Evolutionary conservation across 2,329 filamentous ascomycete species (phyloP), one percentile per base, ranked within the genome.

Genomic region (Anthostomella pinea): DNA sequence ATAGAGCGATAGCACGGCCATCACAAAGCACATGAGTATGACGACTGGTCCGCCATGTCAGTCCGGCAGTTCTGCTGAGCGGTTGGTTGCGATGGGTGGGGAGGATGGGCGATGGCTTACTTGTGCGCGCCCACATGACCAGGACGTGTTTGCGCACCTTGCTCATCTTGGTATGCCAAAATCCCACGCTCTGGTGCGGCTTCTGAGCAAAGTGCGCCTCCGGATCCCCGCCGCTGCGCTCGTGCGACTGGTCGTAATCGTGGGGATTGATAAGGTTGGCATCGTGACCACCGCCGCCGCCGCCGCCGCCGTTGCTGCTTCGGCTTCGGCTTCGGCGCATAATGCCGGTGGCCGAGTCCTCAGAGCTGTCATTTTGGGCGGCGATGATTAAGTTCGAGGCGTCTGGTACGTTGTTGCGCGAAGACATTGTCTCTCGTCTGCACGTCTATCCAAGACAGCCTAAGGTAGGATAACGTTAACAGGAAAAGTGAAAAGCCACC

Each of bases 1-100:
- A 59, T 77, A 83, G 3, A 83, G 58, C 0, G 75, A 80, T 0
- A 84, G 54, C 4, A 80, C 65, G 8, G 48, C 61, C 5, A 82
- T 56, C 30, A 81, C 73, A 48, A 79, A 81, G 4, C 64, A 48
- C 53, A 73, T 73, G 5, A 83, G 62, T 6, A 77, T 63, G 2
- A 69, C 45, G 5, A 73, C 68, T 69, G 22, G 20, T 16, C 14
- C 22, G 9, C 23, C 14, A 5, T 16, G 16, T 18, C 13, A 31
- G 22, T 22, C n/a, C 30, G 21, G 18, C 21, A n/a, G n/a, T 22
- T 22, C 21, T 22, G 7, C 21, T 22, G n/a, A n/a, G n/a, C n/a
- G n/a, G n/a, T n/a, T n/a, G n/a, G 13, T 27, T 15, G 20, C 20
- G 21, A 21, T 16, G 16, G n/a, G 8, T 25, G 16, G 20, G 16